These are phyloP conservation scores for Teratosphaeriaceae sp. DNA, from an alignment of 2,329 filamentous ascomycete species.

Conservation along the genomic window DNA sequence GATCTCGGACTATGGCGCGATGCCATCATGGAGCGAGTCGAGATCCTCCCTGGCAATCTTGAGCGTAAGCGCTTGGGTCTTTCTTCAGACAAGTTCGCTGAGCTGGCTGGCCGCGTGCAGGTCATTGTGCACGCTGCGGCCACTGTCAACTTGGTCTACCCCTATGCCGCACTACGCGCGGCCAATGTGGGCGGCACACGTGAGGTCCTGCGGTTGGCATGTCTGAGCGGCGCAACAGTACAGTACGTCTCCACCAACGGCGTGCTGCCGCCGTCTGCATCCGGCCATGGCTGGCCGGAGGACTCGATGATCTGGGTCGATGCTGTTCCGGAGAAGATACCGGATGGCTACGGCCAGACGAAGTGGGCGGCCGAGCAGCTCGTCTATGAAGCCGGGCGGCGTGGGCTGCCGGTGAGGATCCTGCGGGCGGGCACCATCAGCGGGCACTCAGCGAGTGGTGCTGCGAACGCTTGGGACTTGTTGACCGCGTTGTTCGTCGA, in stretches of 20 bases:
- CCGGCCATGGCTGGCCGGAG: slow-evolving; percentile 62
- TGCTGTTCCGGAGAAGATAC: slow-evolving; percentile 60
- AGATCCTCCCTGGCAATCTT: slow-evolving; percentile 68
- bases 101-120: slow-evolving; percentile 58
- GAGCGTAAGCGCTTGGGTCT: slow-evolving; percentile 63
- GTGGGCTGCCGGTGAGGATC: slow-evolving; percentile 64
- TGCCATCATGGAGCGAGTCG: slow-evolving; percentile 68
- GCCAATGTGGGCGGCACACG: slow-evolving; percentile 74
- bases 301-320: slow-evolving; percentile 60
- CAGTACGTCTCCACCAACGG: slow-evolving; percentile 78
- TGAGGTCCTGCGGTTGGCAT: slow-evolving; percentile 66
- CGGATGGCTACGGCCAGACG: slow-evolving; percentile 70
- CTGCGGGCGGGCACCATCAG: slow-evolving; percentile 71
- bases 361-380: slow-evolving; percentile 78
- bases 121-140: slow-evolving; percentile 74
- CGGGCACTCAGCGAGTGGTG: slow-evolving; percentile 67
- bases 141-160: slow-evolving; percentile 74
- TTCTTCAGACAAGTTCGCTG: slow-evolving; percentile 56
- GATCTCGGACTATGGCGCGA: slow-evolving; percentile 73
- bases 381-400: slow-evolving; percentile 59
- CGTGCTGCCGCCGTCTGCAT: slow-evolving; percentile 59
- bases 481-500: slow-evolving; percentile 71
- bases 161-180: slow-evolving; percentile 66
- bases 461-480: slow-evolving; percentile 72
- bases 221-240: slow-evolving; percentile 60